phyloP scores from a whole-genome alignment of 768 basidiomycete species.

The Pulveroboletus sp. region DNA sequence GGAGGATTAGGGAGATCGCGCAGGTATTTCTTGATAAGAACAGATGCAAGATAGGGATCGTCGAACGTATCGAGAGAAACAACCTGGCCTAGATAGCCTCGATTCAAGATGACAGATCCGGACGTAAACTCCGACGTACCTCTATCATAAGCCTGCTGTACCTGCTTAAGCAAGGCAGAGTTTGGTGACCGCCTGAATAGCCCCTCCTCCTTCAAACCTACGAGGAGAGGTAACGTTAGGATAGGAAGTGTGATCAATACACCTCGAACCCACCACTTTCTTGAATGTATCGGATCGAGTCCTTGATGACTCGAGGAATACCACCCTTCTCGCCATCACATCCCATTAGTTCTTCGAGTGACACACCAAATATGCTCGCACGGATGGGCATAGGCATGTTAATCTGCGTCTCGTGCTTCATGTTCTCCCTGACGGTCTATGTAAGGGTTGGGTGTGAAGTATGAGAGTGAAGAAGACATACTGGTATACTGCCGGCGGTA shows the following conservation, averaged over 20 bases:
- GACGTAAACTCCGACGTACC: slow-evolving; percentile 35
- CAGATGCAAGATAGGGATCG: slow-evolving; percentile 78
- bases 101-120: not conserved
- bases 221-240: not conserved
- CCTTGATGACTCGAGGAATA: slow-evolving; percentile 75
- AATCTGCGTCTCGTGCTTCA: slow-evolving; percentile 68
- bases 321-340: slow-evolving; percentile 77
- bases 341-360: slow-evolving; percentile 81
- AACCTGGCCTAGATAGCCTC: slow-evolving; percentile 52
- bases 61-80: slow-evolving; percentile 72
- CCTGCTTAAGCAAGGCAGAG: slow-evolving; percentile 63
- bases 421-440: slow-evolving; percentile 58
- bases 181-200: slow-evolving; percentile 80
- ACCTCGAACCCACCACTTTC: slow-evolving; percentile 39
- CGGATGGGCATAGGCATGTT: slow-evolving; percentile 55
- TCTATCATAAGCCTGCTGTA: slow-evolving; percentile 80
- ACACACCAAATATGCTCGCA: slow-evolving; percentile 72
- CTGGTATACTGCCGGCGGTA: slow-evolving; percentile 80
- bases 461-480: slow-evolving; percentile 35
- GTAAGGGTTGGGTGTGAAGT: not conserved
- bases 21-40: slow-evolving; percentile 81
- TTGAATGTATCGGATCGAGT: slow-evolving; percentile 67
- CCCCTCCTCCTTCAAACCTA: slow-evolving; percentile 66
- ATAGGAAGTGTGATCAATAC: not conserved
- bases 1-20: slow-evolving; percentile 74